These are phyloP conservation scores for Takakia lepidozioides DNA, from an alignment of 225 moss, liverwort and hornwort genomes.

Conservation along the genomic window DNA sequence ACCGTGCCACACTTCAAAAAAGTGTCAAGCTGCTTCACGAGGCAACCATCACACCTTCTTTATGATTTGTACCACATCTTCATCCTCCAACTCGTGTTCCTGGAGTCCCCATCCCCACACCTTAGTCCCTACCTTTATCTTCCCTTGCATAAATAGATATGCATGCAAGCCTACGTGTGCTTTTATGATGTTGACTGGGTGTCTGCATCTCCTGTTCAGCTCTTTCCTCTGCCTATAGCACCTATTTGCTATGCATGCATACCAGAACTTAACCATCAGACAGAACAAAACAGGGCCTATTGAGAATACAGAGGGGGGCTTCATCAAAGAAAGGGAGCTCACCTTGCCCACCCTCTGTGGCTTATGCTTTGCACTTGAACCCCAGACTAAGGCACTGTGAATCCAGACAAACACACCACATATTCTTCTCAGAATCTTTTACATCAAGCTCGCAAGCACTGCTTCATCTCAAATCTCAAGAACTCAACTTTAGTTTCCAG, in stretches of 20 bases:
- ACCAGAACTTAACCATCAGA: too few species aligned
- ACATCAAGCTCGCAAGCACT: neutral
- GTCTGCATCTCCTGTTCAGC: too few species aligned
- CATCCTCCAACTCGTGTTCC: constrained; percentile 79
- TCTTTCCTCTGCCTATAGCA: too few species aligned
- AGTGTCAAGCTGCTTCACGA: too few species aligned
- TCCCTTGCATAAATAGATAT: too few species aligned
- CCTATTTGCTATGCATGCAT: neutral
- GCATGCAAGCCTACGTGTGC: neutral
- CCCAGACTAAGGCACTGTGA: constrained; percentile 85
- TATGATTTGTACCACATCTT: constrained; percentile 95
- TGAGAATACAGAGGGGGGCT: neutral
- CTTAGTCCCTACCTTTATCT: neutral
- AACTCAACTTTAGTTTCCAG: too few species aligned
- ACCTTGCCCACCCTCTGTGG: constrained; percentile 88
- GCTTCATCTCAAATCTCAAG: neutral
- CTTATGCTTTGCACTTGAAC: constrained; percentile 96
- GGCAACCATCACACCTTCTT: constrained; percentile 98
- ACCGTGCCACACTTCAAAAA: too few species aligned
- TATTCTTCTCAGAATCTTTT: too few species aligned
- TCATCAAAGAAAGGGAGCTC: constrained; percentile 2
- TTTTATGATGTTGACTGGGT: neutral
- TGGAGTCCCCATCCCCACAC: constrained; percentile 3
- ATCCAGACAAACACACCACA: constrained; percentile 7
- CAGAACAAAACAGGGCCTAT: too few species aligned